Conservation (phyloP, 306 rosid species). For the Sicyos baderoa region DNA sequence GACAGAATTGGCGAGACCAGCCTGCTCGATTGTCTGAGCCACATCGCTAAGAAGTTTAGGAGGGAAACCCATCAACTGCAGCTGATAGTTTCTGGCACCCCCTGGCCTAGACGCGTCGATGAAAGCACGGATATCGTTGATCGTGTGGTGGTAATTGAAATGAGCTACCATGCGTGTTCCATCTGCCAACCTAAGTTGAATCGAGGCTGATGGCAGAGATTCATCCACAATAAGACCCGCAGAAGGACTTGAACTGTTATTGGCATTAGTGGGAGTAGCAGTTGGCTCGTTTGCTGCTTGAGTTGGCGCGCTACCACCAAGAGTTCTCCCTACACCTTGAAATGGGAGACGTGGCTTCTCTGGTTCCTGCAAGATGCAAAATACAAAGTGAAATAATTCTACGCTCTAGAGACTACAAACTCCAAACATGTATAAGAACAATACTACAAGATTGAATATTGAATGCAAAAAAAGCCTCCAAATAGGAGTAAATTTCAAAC, state of each 20-base stretch:
- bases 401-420: neutral
- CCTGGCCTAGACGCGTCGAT: constrained; percentile 68
- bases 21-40: constrained; percentile 66
- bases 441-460: neutral
- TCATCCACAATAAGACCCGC: constrained; percentile 56
- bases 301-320: constrained; percentile 62
- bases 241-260: constrained; percentile 37
- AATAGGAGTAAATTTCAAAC: neutral
- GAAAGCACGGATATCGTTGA: constrained; percentile 58
- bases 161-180: constrained; percentile 75
- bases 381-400: neutral
- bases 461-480: neutral
- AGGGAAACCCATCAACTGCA: constrained; percentile 91
- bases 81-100: constrained; percentile 47
- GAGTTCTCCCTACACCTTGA: constrained; percentile 92
- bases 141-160: constrained; percentile 57
- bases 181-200: constrained; percentile 87
- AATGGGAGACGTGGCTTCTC: constrained; percentile 53
- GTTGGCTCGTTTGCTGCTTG: constrained; percentile 40
- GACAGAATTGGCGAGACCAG: constrained; percentile 86
- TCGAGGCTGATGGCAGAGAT: constrained; percentile 59
- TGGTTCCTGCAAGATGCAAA: constrained; percentile 51
- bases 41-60: constrained; percentile 70
- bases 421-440: neutral
- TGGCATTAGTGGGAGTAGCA: constrained; percentile 26